Base-by-base conservation (phyloP, 2,329 filamentous ascomycete genomes). In the Monilinia polystroma region DNA sequence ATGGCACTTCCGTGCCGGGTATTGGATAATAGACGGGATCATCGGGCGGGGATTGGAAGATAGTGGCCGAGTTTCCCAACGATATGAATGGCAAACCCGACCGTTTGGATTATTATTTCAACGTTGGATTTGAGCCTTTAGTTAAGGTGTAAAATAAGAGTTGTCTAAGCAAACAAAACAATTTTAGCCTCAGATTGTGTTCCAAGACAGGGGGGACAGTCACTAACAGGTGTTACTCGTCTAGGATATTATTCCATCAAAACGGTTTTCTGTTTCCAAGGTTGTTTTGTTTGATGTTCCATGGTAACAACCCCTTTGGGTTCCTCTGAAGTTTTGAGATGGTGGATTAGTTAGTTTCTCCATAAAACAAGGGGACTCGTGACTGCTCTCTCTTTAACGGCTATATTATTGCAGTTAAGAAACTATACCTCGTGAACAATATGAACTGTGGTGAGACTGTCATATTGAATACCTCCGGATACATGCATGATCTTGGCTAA, bases 401-500 rank as follows among this genome's bases (percentile, higher is more conserved):
- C 49, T 66, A 66, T 66, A 66, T 66, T 41, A 43, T 43, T 32
- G 43, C 11, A 59, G 47, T 45, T 18, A 60, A 53, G 54, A 23
- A 60, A 66, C 18, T 38, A 47, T 51, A 52, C 52, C 53, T 59
- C 56, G 41, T 58, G 41, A 51, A 26, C 45, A 51, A 41, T 58
- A 29, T 16, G 16, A 23, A 26, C n/a, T 51, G 55, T 65, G 47
- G 56, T 62, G 56, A 54, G 56, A 62, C 58, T 66, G n/a, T 52
- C 45, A 62, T 23, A 26, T 60, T 38, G 58, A 62, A 60, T 60
- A 62, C 64, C 49, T 66, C 35, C 64, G 64, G 56, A 66, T 62
- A 66, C 64, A 62, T 62, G 58, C 64, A 66, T 66, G n/a, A 62
- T 60, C 64, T 62, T 66, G 64, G 64, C 64, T 62, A 52, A 66